Percentiles rank a stretch among this genome's conserved stretches.
These are phyloP conservation scores for Panicum miliaceum DNA, from an alignment of 176 grass and related monocot genomes.

Conservation along the genomic window DNA sequence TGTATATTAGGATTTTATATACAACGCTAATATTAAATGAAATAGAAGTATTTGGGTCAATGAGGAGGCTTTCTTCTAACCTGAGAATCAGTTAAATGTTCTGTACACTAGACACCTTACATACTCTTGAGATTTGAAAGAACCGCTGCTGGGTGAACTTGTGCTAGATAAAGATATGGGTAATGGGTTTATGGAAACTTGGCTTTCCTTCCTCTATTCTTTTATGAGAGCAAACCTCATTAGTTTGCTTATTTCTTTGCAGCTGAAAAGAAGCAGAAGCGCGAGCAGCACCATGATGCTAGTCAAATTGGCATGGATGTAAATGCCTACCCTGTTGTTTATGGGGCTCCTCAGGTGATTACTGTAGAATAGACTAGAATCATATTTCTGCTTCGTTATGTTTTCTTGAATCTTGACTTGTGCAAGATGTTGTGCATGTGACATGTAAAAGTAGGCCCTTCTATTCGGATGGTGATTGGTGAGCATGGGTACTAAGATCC, in stretches of 20 bases:
- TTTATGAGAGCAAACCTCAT: conserved; percentile 2
- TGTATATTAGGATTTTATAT: not conserved
- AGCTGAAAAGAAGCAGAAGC: conserved; percentile 91
- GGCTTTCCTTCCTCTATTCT: not conserved
- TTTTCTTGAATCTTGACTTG: not conserved
- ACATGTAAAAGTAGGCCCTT: not conserved
- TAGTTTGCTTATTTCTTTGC: conserved; percentile 49
- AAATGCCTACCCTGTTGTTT: conserved; percentile 76
- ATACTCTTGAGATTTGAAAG: not conserved
- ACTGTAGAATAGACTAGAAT: not conserved
- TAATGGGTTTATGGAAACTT: conserved; percentile 21
- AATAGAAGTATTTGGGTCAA: conserved; percentile 24
- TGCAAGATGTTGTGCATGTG: not conserved
- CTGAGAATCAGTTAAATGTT: conserved; percentile 30
- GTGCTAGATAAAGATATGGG: conserved; percentile 17
- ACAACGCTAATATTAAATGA: not conserved
- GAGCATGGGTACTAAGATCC: not conserved
- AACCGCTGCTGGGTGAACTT: not conserved
- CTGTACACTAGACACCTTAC: not conserved
- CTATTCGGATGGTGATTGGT: not conserved
- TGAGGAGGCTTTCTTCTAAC: not conserved
- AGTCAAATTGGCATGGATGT: conserved; percentile 65
- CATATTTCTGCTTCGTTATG: conserved; percentile 23
- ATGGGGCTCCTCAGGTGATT: conserved; percentile 90
- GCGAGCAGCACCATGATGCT: conserved; percentile 76